These are phyloP conservation scores for Dacryopinax primogenitus DNA, from an alignment of 768 basidiomycete genomes.

Conservation along the genomic window DNA sequence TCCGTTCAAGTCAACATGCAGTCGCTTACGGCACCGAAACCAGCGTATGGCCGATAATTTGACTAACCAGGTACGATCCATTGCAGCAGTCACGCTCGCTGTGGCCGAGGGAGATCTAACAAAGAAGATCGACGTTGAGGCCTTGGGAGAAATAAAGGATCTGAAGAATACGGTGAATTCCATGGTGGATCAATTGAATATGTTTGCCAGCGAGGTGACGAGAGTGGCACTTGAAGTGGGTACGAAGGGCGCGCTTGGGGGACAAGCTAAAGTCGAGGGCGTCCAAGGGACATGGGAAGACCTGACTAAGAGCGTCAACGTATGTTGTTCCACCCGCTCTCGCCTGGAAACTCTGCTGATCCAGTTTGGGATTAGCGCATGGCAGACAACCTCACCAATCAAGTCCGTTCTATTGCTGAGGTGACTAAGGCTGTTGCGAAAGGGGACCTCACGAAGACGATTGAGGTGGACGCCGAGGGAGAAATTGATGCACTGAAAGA, in stretches of 20 bases:
- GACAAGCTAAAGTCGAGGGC: slow-evolving; percentile 24
- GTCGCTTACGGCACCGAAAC: slow-evolving; percentile 25
- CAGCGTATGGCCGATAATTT: slow-evolving; percentile 70
- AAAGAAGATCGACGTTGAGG: slow-evolving; percentile 76
- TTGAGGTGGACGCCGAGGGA: slow-evolving; percentile 85
- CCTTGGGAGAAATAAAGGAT: slow-evolving; percentile 28
- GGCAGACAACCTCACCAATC: slow-evolving; percentile 72
- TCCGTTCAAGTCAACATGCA: not conserved
- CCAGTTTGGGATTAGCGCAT: slow-evolving; percentile 50
- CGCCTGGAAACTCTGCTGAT: not conserved
- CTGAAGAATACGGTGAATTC: slow-evolving; percentile 58
- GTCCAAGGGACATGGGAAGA: slow-evolving; percentile 36
- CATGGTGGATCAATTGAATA: slow-evolving; percentile 87
- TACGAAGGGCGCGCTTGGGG: slow-evolving; percentile 26
- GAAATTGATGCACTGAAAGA: slow-evolving; percentile 71
- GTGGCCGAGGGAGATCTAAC: slow-evolving; percentile 85
- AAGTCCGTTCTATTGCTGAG: slow-evolving; percentile 85
- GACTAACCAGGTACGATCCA: slow-evolving; percentile 71
- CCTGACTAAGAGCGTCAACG: slow-evolving; percentile 56
- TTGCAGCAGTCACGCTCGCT: slow-evolving; percentile 74
- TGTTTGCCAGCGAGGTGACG: slow-evolving; percentile 61
- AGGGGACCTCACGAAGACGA: slow-evolving; percentile 71
- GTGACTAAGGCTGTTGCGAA: slow-evolving; percentile 68
- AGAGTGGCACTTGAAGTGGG: slow-evolving; percentile 35
- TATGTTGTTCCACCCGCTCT: slow-evolving; percentile 27